Evolutionary conservation across 768 basidiomycete genomes (phyloP), one percentile per base, ranked within the genome.

Genomic region (Leccinum variicolor): DNA sequence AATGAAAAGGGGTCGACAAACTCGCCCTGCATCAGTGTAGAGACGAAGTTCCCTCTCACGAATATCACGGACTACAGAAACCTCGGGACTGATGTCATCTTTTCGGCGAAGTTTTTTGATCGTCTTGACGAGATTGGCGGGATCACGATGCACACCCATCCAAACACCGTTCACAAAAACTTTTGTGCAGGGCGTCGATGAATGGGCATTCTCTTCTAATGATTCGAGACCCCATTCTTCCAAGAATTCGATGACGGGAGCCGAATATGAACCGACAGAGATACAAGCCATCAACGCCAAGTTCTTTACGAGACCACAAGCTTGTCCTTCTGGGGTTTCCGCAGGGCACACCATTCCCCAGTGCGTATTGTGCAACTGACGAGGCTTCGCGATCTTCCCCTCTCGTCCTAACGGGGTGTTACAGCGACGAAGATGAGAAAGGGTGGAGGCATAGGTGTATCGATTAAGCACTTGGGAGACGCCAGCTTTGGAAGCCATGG

Each of bases 341-440:
- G 97, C 97, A 45, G 97, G 97, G 69, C 97, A 99, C 19, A 99
- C 97, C 97, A 99, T 98, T 36, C 97, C 97, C 97, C 97, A 99
- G 67, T 99, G 97, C 1, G 97, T 98, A 68, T 99, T 99, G 74
- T 99, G 97, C 55, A 99, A 79, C 66, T 99, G 97, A 66, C 97
- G 97, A 56, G 97, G 97, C 72, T 98, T 98, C 48, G 97, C 97
- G 58, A 98, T 98, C 77, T 99, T 99, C 56, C 95, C 95, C 73
- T 98, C 97, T 58, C 97, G 89, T 55, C 97, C 97, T 50, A 99
- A 84, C 2, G 97, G 97, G 0, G 97, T 98, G 72, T 99, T 99
- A 70, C 93, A 95, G 28, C 97, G 92, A 69, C 97, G 96, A 66
- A 99, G 75, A 79, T 99, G 97, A 3, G 97, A 99, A 11, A 99